These are phyloP conservation scores for Starmerella potacharoeniae DNA, from an alignment of 805 yeast species.

Conservation along the genomic window DNA sequence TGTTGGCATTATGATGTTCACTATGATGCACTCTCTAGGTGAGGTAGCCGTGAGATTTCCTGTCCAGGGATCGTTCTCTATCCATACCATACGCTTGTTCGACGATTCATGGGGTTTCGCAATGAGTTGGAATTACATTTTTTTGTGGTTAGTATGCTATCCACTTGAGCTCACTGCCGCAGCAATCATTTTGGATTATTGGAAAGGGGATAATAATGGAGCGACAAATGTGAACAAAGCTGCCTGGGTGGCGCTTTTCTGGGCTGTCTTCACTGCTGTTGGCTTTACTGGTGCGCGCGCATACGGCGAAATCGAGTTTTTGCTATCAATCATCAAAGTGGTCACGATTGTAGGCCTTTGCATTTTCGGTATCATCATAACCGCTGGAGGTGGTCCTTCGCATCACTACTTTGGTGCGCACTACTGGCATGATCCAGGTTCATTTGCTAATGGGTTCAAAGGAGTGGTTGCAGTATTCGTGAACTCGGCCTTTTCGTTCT, in stretches of 20 bases:
- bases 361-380: conserved; percentile 43
- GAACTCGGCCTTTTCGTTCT: conserved; percentile 58
- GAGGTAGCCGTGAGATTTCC: conserved; percentile 56
- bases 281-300: conserved; percentile 43
- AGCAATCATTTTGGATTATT: conserved; percentile 41
- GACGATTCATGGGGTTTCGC: conserved; percentile 58
- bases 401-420: conserved; percentile 43
- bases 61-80: conserved; percentile 47
- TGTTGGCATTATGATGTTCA: conserved; percentile 46
- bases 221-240: conserved; percentile 44
- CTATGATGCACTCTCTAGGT: conserved; percentile 51
- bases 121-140: conserved; percentile 53
- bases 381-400: conserved; percentile 51
- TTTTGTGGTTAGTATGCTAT: conserved; percentile 47
- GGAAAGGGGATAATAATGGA: conserved; percentile 45
- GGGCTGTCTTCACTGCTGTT: conserved; percentile 35
- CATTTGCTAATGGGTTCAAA: conserved; percentile 49
- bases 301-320: conserved; percentile 52
- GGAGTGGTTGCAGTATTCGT: conserved; percentile 55
- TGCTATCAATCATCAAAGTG: conserved; percentile 44
- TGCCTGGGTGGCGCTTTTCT: conserved; percentile 44
- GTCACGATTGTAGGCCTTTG: conserved; percentile 47
- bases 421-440: conserved; percentile 57
- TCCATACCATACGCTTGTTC: conserved; percentile 44
- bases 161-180: conserved; percentile 57